These are phyloP conservation scores for Dioscorea alata DNA, from an alignment of 106 monocot species.

Conservation along the genomic window DNA sequence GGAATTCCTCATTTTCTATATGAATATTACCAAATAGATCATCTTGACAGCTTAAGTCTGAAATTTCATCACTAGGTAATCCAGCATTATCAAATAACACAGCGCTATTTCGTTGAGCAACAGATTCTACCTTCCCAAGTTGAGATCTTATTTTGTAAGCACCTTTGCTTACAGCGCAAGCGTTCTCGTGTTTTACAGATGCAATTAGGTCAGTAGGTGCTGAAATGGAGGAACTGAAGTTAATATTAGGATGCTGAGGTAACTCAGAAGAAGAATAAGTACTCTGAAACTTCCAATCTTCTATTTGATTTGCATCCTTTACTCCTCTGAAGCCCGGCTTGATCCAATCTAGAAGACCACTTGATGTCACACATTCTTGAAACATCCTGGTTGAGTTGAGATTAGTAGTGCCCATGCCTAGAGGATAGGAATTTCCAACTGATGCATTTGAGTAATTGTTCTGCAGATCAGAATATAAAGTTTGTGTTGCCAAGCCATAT, in stretches of 20 bases:
- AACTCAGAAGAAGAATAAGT: slow-evolving; percentile 11
- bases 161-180: slow-evolving; percentile 10
- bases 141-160: slow-evolving; percentile 2
- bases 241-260: background rate
- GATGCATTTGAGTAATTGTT: slow-evolving; percentile 2
- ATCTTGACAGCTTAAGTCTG: slow-evolving; percentile 7
- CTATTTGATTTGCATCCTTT: slow-evolving; percentile 1
- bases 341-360: slow-evolving; percentile 2
- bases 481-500: slow-evolving; percentile 4
- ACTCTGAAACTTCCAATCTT: slow-evolving; percentile 17
- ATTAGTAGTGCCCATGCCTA: background rate
- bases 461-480: slow-evolving; percentile 10
- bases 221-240: slow-evolving; percentile 7
- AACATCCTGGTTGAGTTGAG: background rate
- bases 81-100: slow-evolving; percentile 5
- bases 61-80: slow-evolving; percentile 8
- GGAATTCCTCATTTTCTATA: slow-evolving; percentile 10
- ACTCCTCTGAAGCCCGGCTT: background rate
- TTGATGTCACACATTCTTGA: slow-evolving; percentile 2
- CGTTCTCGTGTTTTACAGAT: slow-evolving; percentile 2
- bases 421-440: slow-evolving; percentile 11
- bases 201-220: slow-evolving; percentile 3
- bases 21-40: slow-evolving; percentile 6
- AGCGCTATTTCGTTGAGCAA: slow-evolving; percentile 8
- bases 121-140: background rate